These are phyloP conservation scores for Lithospermum erythrorhizon DNA, from an alignment of 257 asterid species.

Conservation along the genomic window DNA sequence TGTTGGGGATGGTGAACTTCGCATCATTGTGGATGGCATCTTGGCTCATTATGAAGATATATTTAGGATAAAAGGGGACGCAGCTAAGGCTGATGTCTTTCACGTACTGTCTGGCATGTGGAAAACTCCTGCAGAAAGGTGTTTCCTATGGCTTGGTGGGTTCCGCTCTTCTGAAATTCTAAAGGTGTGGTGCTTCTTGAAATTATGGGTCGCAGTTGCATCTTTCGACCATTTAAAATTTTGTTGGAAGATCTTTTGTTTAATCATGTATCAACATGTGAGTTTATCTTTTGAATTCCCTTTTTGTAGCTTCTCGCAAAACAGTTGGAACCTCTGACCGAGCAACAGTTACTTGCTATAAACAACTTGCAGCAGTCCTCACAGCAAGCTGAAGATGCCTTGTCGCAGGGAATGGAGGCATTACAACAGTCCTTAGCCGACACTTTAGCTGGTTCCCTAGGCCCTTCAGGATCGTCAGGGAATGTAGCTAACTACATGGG, in stretches of 20 bases:
- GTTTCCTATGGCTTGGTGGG: conserved; percentile 97
- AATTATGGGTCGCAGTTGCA: background rate
- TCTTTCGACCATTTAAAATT: background rate
- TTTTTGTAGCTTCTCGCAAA: conserved; percentile 66
- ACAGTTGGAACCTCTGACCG: conserved; percentile 88
- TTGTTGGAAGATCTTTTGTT: background rate
- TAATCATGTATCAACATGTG: background rate
- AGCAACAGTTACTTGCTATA: conserved; percentile 71
- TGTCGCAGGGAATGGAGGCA: conserved; percentile 97
- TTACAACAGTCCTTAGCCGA: conserved; percentile 88
- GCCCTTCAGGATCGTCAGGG: conserved; percentile 68
- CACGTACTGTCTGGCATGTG: conserved; percentile 97
- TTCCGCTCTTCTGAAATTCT: conserved; percentile 95
- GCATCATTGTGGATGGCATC: conserved; percentile 81
- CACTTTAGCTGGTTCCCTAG: conserved; percentile 82
- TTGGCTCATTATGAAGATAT: conserved; percentile 83
- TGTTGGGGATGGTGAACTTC: conserved; percentile 90
- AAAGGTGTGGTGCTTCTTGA: conserved; percentile 30
- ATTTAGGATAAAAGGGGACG: conserved; percentile 84
- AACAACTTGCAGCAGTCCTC: conserved; percentile 83
- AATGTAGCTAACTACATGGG: conserved; percentile 95
- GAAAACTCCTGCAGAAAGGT: conserved; percentile 96
- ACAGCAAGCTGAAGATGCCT: conserved; percentile 89
- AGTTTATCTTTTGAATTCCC: conserved; percentile 3
- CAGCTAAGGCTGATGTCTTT: conserved; percentile 88